These are phyloP conservation scores for Nicotiana tabacum DNA, from an alignment of 257 asterid species.

Conservation along the genomic window DNA sequence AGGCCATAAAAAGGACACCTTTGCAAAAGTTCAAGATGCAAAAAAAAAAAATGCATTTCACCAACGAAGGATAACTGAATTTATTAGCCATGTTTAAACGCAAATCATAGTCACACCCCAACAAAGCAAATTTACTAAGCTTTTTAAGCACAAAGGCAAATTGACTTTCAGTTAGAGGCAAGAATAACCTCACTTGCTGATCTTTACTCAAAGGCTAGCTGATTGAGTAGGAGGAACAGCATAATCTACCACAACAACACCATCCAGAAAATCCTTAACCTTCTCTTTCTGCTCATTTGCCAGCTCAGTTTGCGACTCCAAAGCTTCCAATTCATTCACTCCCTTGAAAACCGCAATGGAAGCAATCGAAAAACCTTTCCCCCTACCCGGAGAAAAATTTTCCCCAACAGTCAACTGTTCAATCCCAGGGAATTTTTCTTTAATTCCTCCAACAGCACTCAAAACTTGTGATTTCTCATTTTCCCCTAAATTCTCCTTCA, in stretches of 20 bases:
- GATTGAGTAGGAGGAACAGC: slow-evolving; percentile 34
- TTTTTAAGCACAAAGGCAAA: neutral
- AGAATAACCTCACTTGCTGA: slow-evolving; percentile 4
- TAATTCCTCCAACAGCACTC: slow-evolving; percentile 27
- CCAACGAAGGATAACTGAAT: neutral
- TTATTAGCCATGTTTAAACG: neutral
- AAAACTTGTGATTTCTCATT: slow-evolving; percentile 36
- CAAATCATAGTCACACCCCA: neutral
- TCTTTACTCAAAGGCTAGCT: slow-evolving; percentile 39
- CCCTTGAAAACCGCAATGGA: slow-evolving; percentile 68
- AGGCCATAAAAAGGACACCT: neutral
- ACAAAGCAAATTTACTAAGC: neutral
- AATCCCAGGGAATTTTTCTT: slow-evolving; percentile 40
- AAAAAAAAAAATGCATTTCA: neutral
- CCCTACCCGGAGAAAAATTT: slow-evolving; percentile 74
- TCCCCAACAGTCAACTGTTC: slow-evolving; percentile 69
- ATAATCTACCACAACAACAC: slow-evolving; percentile 62
- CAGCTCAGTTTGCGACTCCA: slow-evolving; percentile 43
- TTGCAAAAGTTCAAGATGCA: neutral
- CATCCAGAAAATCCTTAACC: slow-evolving; percentile 57
- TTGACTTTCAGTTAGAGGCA: neutral
- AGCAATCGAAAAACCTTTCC: slow-evolving; percentile 71
- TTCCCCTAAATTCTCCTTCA: slow-evolving; percentile 46
- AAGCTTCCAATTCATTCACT: slow-evolving; percentile 39
- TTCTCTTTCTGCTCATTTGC: slow-evolving; percentile 50